phyloP scores from a whole-genome alignment of 192 early-diverging fungal species.

The Podila horticola region DNA sequence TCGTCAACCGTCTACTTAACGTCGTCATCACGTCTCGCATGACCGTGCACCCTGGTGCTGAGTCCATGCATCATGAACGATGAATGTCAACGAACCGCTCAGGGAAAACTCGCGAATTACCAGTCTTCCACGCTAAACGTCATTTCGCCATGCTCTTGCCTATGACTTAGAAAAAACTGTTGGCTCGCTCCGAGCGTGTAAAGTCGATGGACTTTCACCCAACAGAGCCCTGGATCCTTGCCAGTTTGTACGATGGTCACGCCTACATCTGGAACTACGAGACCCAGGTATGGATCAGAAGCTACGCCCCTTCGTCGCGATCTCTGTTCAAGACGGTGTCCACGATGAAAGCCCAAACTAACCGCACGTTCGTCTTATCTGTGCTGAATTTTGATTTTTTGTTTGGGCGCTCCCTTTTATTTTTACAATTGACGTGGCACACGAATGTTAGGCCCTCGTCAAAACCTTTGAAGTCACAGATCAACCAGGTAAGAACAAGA shows the following conservation, averaged over 20 bases:
- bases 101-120: not conserved
- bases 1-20: too few relatives aligned
- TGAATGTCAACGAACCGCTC: not conserved
- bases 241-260: conserved; percentile 96
- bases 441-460: conserved; percentile 75
- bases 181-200: conserved; percentile 91
- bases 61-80: not conserved
- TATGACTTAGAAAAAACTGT: conserved; percentile 60
- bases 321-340: not conserved
- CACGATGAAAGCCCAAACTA: not conserved
- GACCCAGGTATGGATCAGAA: conserved; percentile 74
- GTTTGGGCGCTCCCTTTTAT: conserved; percentile 1
- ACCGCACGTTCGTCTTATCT: not conserved
- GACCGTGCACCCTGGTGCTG: not conserved
- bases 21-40: not conserved
- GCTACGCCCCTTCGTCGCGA: too few relatives aligned
- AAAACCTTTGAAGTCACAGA: conserved; percentile 98
- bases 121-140: not conserved
- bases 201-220: conserved; percentile 99
- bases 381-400: not conserved
- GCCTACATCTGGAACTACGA: conserved; percentile 99
- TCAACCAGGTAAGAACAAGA: conserved; percentile 83
- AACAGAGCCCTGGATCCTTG: conserved; percentile 98
- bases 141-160: not conserved
- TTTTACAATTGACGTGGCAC: not conserved